Conservation (phyloP, 805 yeast species). For the Yamadazyma tumulicola region DNA sequence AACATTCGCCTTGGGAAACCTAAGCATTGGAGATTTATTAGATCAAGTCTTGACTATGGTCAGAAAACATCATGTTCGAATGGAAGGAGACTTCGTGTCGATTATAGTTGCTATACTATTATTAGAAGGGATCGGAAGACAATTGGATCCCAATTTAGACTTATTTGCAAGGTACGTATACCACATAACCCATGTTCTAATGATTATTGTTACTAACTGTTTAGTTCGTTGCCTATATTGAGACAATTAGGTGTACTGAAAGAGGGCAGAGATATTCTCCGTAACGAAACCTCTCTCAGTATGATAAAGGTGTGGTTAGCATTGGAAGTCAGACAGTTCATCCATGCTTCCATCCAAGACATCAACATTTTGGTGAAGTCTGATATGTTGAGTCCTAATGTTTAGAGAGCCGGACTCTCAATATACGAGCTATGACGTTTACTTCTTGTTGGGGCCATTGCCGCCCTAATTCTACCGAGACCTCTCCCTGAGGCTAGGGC, state of each 20-base stretch:
- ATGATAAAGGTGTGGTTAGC: slow-evolving; percentile 93
- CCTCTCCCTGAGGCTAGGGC: no score
- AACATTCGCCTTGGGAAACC: slow-evolving; percentile 88
- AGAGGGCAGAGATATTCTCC: slow-evolving; percentile 58
- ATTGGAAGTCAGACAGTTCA: slow-evolving; percentile 81
- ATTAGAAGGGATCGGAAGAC: slow-evolving; percentile 93
- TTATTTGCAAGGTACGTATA: slow-evolving; percentile 93
- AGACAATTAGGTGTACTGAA: slow-evolving; percentile 72
- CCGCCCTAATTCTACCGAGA: no score
- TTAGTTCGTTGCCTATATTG: slow-evolving; percentile 76
- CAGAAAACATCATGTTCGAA: slow-evolving; percentile 87
- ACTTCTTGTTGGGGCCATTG: slow-evolving; percentile 1
- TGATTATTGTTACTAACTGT: slow-evolving; percentile 17
- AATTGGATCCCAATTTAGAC: slow-evolving; percentile 88
- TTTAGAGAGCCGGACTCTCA: slow-evolving; percentile 21
- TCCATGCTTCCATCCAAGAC: slow-evolving; percentile 78
- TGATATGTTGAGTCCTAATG: slow-evolving; percentile 45
- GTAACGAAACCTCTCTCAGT: slow-evolving; percentile 58
- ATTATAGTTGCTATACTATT: slow-evolving; percentile 91
- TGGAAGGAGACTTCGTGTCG: slow-evolving; percentile 96
- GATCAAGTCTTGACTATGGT: slow-evolving; percentile 90
- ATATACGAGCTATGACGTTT: not conserved
- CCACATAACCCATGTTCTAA: slow-evolving; percentile 28
- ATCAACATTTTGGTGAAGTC: slow-evolving; percentile 49
- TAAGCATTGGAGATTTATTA: slow-evolving; percentile 86